Evolutionary conservation across 345 rosid species (phyloP), one percentile per base, ranked within the genome.

Genomic region (Populus ilicifolia): DNA sequence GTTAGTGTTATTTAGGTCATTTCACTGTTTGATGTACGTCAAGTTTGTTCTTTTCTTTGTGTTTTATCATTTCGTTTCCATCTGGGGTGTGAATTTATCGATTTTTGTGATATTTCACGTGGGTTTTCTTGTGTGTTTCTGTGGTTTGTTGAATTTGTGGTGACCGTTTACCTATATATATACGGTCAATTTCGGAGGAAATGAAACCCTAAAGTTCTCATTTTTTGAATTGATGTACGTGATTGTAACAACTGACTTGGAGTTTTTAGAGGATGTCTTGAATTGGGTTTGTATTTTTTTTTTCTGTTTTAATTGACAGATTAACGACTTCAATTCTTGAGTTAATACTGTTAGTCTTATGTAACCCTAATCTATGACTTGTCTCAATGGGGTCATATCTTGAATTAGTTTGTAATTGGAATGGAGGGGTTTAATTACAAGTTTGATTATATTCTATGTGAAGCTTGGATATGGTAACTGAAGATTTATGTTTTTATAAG

Each of bases 1-100:
- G n/a, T 73, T 75, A 48, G 69, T 56, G 84, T 72, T 80, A 75
- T 84, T 84, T 82, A 65, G 78, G 84, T 85, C 81, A 81, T 88
- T 87, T 88, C 82, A 88, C 91, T 87, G 89, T 87, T 76, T 83
- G 81, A 79, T 27, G 82, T 79, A 88, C 90, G 88, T 89, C 69
- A 59, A 80, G 74, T 89, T 74, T 25, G 76, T 80, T 64, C 81
- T 41, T 84, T 76, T 67, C 48, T 76, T 70, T 74, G 69, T 72
- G 27, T 70, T 73, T 80, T 73, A 39, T 72, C 77, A 70, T 80
- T 84, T 86, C 88, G 87, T 83, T 75, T 82, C 86, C 77, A 73
- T 70, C 85, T 79, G 78, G 70, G 54, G 33, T 74, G 63, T 76
- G 77, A 84, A 87, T 89, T 86, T 79, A 52, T 67, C 54, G 67